Percentiles rank a stretch among this genome's conserved stretches.
phyloP scores from a whole-genome alignment of 2,329 filamentous ascomycete genomes.

The Ophiostoma tasmaniense region DNA sequence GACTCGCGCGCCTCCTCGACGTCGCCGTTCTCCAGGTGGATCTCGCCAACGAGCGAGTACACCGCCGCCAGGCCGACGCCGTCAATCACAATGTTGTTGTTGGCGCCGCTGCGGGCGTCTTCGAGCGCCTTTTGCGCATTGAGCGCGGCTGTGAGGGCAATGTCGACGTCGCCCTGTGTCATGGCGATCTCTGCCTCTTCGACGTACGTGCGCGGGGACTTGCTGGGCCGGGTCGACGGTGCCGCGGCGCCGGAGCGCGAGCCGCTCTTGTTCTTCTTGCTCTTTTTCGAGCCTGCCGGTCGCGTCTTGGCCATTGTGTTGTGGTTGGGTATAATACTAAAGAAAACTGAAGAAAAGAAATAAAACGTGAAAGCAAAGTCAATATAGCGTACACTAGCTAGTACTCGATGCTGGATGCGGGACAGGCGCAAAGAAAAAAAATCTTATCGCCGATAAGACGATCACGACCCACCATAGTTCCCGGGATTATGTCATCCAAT shows the following conservation, averaged over 20 bases:
- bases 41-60: conserved; percentile 70
- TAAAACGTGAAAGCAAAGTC: not conserved
- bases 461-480: not conserved
- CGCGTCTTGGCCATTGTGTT: conserved; percentile 21
- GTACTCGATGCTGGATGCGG: not conserved
- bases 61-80: conserved; percentile 43
- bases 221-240: conserved; percentile 8
- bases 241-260: not conserved
- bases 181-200: conserved; percentile 28
- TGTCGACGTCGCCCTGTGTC: conserved; percentile 28
- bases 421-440: conserved; percentile 13
- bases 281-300: conserved; percentile 18
- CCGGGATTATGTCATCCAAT: not conserved
- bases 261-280: conserved; percentile 12
- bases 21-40: conserved; percentile 74
- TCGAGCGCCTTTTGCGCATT: conserved; percentile 11
- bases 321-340: not conserved
- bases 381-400: not conserved
- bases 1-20: conserved; percentile 62
- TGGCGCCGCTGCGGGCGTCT: conserved; percentile 19
- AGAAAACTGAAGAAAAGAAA: not conserved
- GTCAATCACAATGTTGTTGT: conserved; percentile 16
- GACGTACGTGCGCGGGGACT: conserved; percentile 25
- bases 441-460: conserved; percentile 17
- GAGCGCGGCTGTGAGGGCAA: conserved; percentile 33